Conservation (phyloP, 768 basidiomycete species). For the Leccinum aurantiacum region DNA sequence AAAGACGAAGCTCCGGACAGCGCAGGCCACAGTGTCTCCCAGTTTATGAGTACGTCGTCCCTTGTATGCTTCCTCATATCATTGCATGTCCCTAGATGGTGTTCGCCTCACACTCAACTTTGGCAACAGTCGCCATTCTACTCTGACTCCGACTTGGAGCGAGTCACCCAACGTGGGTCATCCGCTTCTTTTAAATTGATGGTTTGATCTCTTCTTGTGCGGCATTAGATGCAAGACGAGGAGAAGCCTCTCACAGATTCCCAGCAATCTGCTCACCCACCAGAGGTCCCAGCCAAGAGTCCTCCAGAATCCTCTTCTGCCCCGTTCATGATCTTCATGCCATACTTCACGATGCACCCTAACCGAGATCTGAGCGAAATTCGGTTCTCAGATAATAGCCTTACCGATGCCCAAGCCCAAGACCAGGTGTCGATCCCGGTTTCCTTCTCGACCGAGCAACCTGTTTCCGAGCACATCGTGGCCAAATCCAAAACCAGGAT, state of each 20-base stretch:
- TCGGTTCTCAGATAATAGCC: background rate
- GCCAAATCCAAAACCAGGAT: constrained; percentile 19
- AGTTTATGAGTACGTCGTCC: constrained; percentile 28
- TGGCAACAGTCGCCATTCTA: constrained; percentile 5
- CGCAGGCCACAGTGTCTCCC: constrained; percentile 26
- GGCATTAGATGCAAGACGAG: constrained; percentile 15
- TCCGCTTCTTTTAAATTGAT: background rate
- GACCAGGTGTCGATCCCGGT: background rate
- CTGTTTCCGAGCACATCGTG: constrained; percentile 12
- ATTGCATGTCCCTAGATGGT: constrained; percentile 16
- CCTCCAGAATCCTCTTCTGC: constrained; percentile 14
- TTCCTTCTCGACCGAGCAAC: background rate
- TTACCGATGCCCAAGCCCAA: background rate
- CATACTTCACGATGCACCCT: constrained; percentile 15
- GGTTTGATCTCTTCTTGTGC: background rate
- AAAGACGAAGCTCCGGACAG: constrained; percentile 18
- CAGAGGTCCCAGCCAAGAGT: constrained; percentile 12
- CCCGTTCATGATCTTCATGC: constrained; percentile 16
- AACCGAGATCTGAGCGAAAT: background rate
- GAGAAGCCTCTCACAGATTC: constrained; percentile 20
- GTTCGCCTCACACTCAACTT: constrained; percentile 27
- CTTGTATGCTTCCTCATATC: background rate
- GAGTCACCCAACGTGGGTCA: constrained; percentile 18
- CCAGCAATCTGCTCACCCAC: background rate
- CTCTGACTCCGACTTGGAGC: background rate